Evolutionary conservation across 192 early-diverging fungal genomes (phyloP).

Genomic region (Pilobolus umbonatus): DNA sequence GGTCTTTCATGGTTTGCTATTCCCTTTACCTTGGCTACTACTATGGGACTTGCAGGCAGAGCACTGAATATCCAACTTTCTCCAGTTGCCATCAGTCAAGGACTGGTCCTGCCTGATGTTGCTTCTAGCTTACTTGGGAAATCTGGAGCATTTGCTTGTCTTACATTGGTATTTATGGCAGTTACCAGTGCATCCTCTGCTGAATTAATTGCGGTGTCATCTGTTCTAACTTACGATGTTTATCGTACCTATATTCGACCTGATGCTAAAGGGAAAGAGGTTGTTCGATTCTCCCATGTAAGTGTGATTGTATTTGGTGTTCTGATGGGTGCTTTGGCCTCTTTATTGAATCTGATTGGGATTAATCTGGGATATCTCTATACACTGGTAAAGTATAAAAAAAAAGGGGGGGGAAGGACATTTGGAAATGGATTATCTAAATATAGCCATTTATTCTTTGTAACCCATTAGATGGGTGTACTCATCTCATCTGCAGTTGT

Average conservation of each 20-base stretch:
- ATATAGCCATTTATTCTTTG: too few relatives aligned
- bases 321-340: slow-evolving; percentile 64
- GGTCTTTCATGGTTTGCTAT: slow-evolving; percentile 77
- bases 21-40: slow-evolving; percentile 69
- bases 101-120: slow-evolving; percentile 61
- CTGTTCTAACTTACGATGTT: slow-evolving; percentile 67
- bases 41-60: slow-evolving; percentile 62
- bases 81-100: slow-evolving; percentile 55
- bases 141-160: slow-evolving; percentile 58
- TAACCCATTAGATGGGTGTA: slow-evolving; percentile 62
- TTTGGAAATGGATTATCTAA: too few relatives aligned
- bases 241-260: slow-evolving; percentile 71
- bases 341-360: slow-evolving; percentile 57
- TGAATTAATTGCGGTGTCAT: slow-evolving; percentile 71
- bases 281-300: slow-evolving; percentile 51
- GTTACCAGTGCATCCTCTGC: slow-evolving; percentile 69
- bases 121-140: slow-evolving; percentile 58
- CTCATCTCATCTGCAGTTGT: slow-evolving; percentile 59
- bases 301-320: slow-evolving; percentile 58
- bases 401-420: too few relatives aligned
- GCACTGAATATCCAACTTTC: slow-evolving; percentile 56
- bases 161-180: slow-evolving; percentile 72
- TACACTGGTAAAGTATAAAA: slow-evolving; percentile 30
- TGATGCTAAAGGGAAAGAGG: slow-evolving; percentile 51
- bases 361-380: slow-evolving; percentile 65